Conservation (phyloP, 2,329 filamentous ascomycete species). For the Tolypocladium guangdongense region DNA sequence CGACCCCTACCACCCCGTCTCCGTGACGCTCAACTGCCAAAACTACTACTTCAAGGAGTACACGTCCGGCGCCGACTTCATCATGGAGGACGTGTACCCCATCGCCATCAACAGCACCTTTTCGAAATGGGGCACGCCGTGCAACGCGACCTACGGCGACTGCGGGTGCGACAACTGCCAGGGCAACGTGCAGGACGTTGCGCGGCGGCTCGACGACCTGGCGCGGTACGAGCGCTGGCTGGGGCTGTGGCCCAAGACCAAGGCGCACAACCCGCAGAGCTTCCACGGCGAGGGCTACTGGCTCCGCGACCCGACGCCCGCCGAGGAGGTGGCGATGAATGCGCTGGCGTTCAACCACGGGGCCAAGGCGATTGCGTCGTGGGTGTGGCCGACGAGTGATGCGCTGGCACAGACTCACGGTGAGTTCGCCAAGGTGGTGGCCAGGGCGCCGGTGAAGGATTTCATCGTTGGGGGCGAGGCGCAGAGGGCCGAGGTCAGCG, state of each 20-base stretch:
- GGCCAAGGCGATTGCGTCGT: conserved; percentile 30
- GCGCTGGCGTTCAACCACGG: conserved; percentile 33
- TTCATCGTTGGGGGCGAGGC: conserved; percentile 26
- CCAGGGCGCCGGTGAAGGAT: conserved; percentile 22
- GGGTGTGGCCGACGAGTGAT: conserved; percentile 31
- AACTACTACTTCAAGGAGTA: conserved; percentile 50
- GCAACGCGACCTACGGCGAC: conserved; percentile 48
- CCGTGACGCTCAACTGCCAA: conserved; percentile 48
- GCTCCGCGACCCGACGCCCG: conserved; percentile 30
- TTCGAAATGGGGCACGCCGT: conserved; percentile 43
- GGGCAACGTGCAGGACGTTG: conserved; percentile 41
- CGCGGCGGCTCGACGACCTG: conserved; percentile 27
- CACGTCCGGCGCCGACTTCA: conserved; percentile 41
- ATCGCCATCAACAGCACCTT: conserved; percentile 44
- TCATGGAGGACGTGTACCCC: conserved; percentile 51
- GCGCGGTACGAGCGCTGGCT: conserved; percentile 27
- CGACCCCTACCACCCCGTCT: conserved; percentile 52
- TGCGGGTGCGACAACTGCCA: conserved; percentile 53
- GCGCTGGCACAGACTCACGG: conserved; percentile 26
- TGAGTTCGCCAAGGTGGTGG: conserved; percentile 26
- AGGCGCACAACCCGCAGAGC: conserved; percentile 33
- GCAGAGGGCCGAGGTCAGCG: neutral
- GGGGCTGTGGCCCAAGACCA: conserved; percentile 30
- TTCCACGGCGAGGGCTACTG: conserved; percentile 38
- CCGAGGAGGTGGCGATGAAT: conserved; percentile 33